A percentile compares a stretch with the other conserved stretches of the same genome.
phyloP scores from a whole-genome alignment of 2,329 filamentous ascomycete genomes.

The Colletotrichum limetticola region DNA sequence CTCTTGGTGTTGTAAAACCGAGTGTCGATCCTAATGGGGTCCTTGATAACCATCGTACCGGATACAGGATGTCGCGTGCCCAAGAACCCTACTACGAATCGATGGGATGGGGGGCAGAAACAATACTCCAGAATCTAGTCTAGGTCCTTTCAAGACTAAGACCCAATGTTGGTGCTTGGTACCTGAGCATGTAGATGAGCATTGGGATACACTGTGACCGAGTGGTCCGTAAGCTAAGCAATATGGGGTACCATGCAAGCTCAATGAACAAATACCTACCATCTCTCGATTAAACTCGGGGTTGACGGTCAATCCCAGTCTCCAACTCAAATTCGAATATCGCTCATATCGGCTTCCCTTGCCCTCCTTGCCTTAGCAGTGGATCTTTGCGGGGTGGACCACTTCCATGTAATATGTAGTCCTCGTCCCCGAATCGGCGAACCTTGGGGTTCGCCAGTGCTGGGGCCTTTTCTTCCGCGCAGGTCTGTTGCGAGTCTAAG shows the following conservation, averaged over 20 bases:
- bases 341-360: conserved; percentile 16
- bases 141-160: background rate
- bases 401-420: background rate
- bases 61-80: background rate
- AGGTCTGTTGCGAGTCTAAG: background rate
- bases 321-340: conserved; percentile 8
- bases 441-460: background rate
- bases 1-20: background rate
- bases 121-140: background rate
- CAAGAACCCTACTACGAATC: background rate
- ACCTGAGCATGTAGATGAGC: background rate
- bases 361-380: background rate
- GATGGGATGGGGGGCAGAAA: background rate
- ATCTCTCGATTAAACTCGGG: background rate
- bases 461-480: background rate
- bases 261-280: conserved; percentile 10
- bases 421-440: conserved; percentile 1
- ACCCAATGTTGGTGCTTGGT: background rate
- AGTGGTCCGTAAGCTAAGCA: background rate
- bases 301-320: background rate
- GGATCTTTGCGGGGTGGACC: conserved; percentile 6
- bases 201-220: background rate
- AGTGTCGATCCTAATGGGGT: background rate
- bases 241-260: conserved; percentile 6
- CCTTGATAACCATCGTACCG: background rate